These are phyloP conservation scores for Acanthamoeba royreba DNA, from an alignment of 208 protist species.

Conservation along the genomic window DNA sequence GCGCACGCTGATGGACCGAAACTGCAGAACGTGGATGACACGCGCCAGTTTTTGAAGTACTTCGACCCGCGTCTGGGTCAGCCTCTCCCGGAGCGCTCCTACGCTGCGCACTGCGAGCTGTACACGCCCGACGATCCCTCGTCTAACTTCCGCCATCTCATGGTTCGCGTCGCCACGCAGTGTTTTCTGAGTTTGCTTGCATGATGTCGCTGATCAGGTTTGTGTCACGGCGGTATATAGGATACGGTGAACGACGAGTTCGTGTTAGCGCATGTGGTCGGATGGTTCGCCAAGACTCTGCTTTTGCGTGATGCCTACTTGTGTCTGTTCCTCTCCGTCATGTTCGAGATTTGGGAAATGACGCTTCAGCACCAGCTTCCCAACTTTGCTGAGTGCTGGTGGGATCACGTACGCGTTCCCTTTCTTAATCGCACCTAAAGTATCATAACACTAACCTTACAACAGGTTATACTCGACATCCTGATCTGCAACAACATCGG, in stretches of 20 bases:
- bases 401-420: constrained; percentile 86
- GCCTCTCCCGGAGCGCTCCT: constrained; percentile 85
- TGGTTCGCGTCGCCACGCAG: constrained; percentile 1
- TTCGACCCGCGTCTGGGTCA: constrained; percentile 84
- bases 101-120: constrained; percentile 92
- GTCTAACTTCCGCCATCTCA: constrained; percentile 77
- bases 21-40: constrained; percentile 57
- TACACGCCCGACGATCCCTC: constrained; percentile 83
- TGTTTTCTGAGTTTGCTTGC: background rate
- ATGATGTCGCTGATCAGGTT: background rate
- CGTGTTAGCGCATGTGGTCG: constrained; percentile 90
- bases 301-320: constrained; percentile 91
- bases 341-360: constrained; percentile 94
- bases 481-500: constrained; percentile 93
- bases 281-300: constrained; percentile 92
- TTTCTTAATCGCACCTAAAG: too few species aligned
- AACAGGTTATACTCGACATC: constrained; percentile 90
- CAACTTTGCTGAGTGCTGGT: constrained; percentile 97
- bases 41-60: constrained; percentile 68
- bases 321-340: constrained; percentile 84
- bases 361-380: constrained; percentile 92
- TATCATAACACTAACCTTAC: too few species aligned
- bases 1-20: background rate
- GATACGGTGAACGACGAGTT: constrained; percentile 91
- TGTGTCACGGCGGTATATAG: background rate